Evolutionary conservation across 345 rosid genomes (phyloP).

Genomic region (Syzygium jambos): DNA sequence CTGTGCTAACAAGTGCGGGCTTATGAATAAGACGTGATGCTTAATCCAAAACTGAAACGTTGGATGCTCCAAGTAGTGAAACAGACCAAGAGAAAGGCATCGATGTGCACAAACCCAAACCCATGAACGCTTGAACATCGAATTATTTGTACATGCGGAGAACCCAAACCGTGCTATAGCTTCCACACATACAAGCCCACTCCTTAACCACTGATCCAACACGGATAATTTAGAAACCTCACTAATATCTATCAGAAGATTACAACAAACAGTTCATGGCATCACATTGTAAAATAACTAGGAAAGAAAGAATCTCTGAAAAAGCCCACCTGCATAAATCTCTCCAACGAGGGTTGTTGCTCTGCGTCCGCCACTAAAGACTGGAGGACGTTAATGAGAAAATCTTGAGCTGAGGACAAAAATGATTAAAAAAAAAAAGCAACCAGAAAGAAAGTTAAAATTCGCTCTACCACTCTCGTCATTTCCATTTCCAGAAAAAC

Average conservation of each 20-base stretch:
- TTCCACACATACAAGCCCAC: background rate
- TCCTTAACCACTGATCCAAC: background rate
- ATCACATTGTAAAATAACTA: background rate
- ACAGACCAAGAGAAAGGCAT: background rate
- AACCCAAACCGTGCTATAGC: background rate
- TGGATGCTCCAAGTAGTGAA: background rate
- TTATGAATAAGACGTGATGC: background rate
- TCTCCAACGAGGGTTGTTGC: slow-evolving; percentile 16
- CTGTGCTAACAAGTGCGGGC: background rate
- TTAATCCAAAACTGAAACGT: background rate
- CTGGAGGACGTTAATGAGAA: slow-evolving; percentile 42
- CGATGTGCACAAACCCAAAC: background rate
- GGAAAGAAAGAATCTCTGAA: background rate
- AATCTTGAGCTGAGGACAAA: slow-evolving; percentile 40
- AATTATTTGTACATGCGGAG: background rate
- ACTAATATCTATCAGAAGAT: background rate
- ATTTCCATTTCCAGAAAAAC: background rate
- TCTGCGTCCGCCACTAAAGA: slow-evolving; percentile 38
- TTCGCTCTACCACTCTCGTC: background rate
- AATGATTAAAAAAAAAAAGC: background rate
- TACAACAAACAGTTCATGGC: background rate
- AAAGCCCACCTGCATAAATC: slow-evolving; percentile 42
- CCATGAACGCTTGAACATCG: slow-evolving; percentile 14
- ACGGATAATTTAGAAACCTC: background rate
- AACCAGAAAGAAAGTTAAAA: background rate